Evolutionary conservation across 192 early-diverging fungal species (phyloP), one percentile per base, ranked within the genome.

Genomic region (Umbelopsis sp.): DNA sequence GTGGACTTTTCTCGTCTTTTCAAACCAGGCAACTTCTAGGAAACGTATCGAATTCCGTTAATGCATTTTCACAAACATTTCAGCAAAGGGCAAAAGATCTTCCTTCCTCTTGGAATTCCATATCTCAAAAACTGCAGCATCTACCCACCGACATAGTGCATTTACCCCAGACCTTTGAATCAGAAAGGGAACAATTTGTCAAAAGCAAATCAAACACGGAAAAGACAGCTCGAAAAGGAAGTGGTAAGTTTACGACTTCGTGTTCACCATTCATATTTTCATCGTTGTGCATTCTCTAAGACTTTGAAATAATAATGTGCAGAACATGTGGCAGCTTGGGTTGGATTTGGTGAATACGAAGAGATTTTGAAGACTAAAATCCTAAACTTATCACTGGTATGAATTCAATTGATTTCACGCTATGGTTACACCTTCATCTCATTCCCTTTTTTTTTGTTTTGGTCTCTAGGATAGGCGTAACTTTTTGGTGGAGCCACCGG

Each of bases 381-480:
- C 16, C 69, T 86, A 25, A 81, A 70, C 10, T 53, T 88, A 53
- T 84, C 87, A 31, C 77, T 80, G 73, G 85, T 85, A 83, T 4
- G 38, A 49, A 24, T 43, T 45, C 20, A 45, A 53, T 53, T 24
- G 32, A 16, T 0, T 8, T n/a, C 16, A 8, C 2, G 26, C n/a
- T 52, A 44, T 45, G 2, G n/a, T 10, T 66, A 17, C 14, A 9
- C 9, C 10, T 43, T 59, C 22, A 14, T 3, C 44, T 31, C 1
- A 43, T 25, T 65, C n/a, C 9, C 32, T 43, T 38, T 4, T 21
- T 17, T 25, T 66, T 22, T 54, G n/a, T n/a, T n/a, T n/a, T n/a
- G n/a, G n/a, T n/a, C n/a, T n/a, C n/a, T 73, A 87, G 85, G 82
- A 86, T 72, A 89, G 85, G 84, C 76, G 88, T 10, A 88, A 88